Percentiles rank a stretch among this genome's conserved stretches.
These are phyloP conservation scores for Xylaria scruposa DNA, from an alignment of 495 filamentous ascomycete genomes.

Conservation along the genomic window DNA sequence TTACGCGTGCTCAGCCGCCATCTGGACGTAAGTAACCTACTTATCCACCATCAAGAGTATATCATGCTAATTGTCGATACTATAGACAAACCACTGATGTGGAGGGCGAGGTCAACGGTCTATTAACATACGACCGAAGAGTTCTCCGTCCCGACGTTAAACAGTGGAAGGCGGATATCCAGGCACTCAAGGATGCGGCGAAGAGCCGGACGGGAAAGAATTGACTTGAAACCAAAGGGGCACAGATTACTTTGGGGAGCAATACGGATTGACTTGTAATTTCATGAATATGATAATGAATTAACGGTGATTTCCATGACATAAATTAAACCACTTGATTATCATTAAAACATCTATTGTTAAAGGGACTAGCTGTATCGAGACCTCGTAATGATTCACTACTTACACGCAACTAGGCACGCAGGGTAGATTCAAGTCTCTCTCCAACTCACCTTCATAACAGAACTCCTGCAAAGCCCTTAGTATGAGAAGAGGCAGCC, in stretches of 20 bases:
- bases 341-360: neutral
- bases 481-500: neutral
- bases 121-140: slow-evolving; percentile 69
- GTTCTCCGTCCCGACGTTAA: slow-evolving; percentile 59
- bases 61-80: slow-evolving; percentile 31
- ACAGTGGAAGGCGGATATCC: slow-evolving; percentile 67
- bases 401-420: neutral
- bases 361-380: too few species aligned
- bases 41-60: neutral
- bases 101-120: slow-evolving; percentile 75
- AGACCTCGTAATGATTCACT: neutral
- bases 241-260: neutral
- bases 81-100: slow-evolving; percentile 76
- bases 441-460: neutral
- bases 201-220: slow-evolving; percentile 31
- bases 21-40: slow-evolving; percentile 38
- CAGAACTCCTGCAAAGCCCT: too few species aligned
- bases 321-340: neutral
- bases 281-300: neutral
- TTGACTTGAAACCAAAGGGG: neutral
- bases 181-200: slow-evolving; percentile 64
- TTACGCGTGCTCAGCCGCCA: slow-evolving; percentile 43
- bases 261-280: neutral
- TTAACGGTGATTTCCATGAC: neutral
- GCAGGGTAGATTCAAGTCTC: neutral